phyloP scores from a whole-genome alignment of 2,329 filamentous ascomycete genomes.

The Talaromyces sp. region DNA sequence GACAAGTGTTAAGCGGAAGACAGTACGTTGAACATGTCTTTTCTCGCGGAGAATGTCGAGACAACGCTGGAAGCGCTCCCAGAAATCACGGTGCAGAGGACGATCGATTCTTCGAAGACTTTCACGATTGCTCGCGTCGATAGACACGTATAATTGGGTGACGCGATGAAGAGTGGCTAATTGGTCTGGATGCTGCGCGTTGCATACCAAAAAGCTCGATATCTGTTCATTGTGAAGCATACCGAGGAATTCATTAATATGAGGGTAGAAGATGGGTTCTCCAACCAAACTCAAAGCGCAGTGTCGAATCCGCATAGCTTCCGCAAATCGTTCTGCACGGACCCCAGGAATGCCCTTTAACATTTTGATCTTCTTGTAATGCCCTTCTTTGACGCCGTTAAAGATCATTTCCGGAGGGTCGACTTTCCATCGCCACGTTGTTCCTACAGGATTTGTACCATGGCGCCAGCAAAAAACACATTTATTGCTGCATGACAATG shows the following conservation, averaged over 20 bases:
- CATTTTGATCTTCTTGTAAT: constrained; percentile 98
- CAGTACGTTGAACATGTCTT: constrained; percentile 81
- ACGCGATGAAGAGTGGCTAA: constrained; percentile 77
- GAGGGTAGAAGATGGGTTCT: constrained; percentile 97
- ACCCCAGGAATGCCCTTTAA: constrained; percentile 91
- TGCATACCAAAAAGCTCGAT: constrained; percentile 93
- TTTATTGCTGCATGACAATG: constrained; percentile 94
- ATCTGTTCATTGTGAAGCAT: constrained; percentile 84
- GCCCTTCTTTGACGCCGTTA: constrained; percentile 79
- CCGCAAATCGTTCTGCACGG: constrained; percentile 82
- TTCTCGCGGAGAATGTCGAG: constrained; percentile 83
- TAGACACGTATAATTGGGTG: constrained; percentile 93
- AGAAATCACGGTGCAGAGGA: constrained; percentile 91
- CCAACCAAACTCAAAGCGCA: constrained; percentile 90
- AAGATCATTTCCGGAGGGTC: constrained; percentile 90
- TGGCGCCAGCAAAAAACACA: constrained; percentile 99
- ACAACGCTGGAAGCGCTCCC: constrained; percentile 90
- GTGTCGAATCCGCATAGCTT: constrained; percentile 89
- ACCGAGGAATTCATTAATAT: constrained; percentile 86
- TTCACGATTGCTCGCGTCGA: constrained; percentile 89
- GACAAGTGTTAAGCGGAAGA: constrained; percentile 90
- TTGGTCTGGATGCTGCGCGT: constrained; percentile 92
- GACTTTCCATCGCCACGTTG: constrained; percentile 94
- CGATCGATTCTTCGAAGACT: constrained; percentile 84
- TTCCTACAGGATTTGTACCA: constrained; percentile 93